Evolutionary conservation across 2,329 filamentous ascomycete species (phyloP).

Genomic region (Penicillium concentricum): DNA sequence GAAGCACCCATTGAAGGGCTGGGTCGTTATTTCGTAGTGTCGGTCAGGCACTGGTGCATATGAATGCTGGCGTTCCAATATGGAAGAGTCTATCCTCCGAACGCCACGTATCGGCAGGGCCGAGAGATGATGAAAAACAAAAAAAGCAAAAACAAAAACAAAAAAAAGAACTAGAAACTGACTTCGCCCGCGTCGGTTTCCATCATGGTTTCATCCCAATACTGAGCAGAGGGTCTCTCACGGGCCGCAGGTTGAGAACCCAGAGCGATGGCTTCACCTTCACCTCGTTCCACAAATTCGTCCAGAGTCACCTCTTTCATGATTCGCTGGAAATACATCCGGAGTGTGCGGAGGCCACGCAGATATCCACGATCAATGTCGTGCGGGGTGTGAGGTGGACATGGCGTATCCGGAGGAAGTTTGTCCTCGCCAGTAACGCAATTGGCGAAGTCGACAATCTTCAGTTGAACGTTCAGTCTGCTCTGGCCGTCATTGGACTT

Average conservation of each 20-base stretch:
- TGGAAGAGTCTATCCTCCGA: conserved; percentile 14
- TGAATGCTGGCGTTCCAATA: conserved; percentile 7
- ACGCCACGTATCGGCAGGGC: conserved; percentile 13
- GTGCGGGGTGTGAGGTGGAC: conserved; percentile 76
- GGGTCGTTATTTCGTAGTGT: conserved; percentile 23
- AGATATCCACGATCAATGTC: conserved; percentile 87
- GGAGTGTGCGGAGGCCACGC: conserved; percentile 74
- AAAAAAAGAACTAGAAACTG: conserved; percentile 35
- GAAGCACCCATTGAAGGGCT: conserved; percentile 15
- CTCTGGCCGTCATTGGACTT: conserved; percentile 39
- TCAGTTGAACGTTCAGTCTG: conserved; percentile 65
- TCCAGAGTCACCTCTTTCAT: conserved; percentile 68
- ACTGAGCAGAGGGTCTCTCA: conserved; percentile 32
- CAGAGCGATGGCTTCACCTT: conserved; percentile 42
- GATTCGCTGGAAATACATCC: conserved; percentile 82
- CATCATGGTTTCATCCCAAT: conserved; percentile 44
- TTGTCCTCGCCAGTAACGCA: conserved; percentile 84
- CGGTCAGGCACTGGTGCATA: conserved; percentile 13
- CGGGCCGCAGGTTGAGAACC: conserved; percentile 34
- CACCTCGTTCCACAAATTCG: conserved; percentile 45
- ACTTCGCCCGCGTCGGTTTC: conserved; percentile 46
- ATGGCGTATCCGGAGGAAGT: conserved; percentile 58
- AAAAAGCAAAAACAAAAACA: background rate
- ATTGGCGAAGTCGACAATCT: conserved; percentile 98
- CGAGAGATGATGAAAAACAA: background rate